phyloP scores from a whole-genome alignment of 2,329 filamentous ascomycete genomes.

The Colletotrichum sidae region DNA sequence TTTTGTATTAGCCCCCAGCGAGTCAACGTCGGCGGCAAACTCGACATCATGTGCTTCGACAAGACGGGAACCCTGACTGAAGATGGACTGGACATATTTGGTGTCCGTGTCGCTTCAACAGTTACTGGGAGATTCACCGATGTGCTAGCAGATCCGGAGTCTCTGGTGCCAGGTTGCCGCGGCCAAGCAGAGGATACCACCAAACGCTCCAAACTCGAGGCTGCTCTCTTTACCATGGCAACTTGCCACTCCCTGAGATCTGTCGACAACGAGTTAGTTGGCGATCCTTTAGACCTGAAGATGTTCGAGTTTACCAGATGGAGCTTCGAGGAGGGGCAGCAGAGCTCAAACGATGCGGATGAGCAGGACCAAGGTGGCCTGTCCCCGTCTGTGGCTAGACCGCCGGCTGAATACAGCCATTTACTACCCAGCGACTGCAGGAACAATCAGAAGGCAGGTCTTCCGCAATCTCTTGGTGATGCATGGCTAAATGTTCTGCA shows the following conservation, averaged over 20 bases:
- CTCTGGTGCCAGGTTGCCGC: constrained; percentile 62
- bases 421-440: constrained; percentile 40
- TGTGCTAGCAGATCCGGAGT: constrained; percentile 74
- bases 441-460: constrained; percentile 44
- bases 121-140: constrained; percentile 76
- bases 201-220: constrained; percentile 51
- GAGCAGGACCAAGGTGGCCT: constrained; percentile 82
- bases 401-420: constrained; percentile 65
- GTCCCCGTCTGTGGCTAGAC: constrained; percentile 88
- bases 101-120: constrained; percentile 81
- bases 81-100: constrained; percentile 93
- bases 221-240: constrained; percentile 92
- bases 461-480: not conserved
- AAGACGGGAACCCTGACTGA: constrained; percentile 99
- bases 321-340: constrained; percentile 89
- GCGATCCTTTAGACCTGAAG: constrained; percentile 94
- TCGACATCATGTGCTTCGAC: constrained; percentile 97
- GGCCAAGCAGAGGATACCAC: constrained; percentile 11
- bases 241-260: constrained; percentile 93
- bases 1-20: constrained; percentile 98
- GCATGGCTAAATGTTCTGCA: not conserved
- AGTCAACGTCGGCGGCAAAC: constrained; percentile 95
- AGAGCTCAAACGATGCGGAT: constrained; percentile 71
- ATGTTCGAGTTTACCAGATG: constrained; percentile 99
- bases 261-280: constrained; percentile 89